Evolutionary conservation across 2,329 filamentous ascomycete species (phyloP).

Genomic region (Xylariaceae sp.): DNA sequence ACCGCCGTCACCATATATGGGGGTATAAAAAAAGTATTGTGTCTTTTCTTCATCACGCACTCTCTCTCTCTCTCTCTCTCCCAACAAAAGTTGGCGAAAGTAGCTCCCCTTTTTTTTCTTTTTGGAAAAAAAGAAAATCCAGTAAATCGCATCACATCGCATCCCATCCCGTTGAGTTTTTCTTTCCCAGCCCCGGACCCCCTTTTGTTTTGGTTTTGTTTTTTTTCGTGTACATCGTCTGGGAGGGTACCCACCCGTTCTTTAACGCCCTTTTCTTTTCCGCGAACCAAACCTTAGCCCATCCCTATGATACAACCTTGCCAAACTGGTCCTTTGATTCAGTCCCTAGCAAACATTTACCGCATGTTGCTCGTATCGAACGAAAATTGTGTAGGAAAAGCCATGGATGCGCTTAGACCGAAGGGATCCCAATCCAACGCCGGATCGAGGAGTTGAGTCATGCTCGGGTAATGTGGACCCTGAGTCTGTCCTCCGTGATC

Average conservation of each 20-base stretch:
- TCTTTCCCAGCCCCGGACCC: not conserved
- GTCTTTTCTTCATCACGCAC: too few species aligned
- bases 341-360: conserved; percentile 17
- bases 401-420: conserved; percentile 88
- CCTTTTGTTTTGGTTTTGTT: not conserved
- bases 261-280: not conserved
- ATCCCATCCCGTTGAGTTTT: conserved; percentile 7
- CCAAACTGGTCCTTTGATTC: too few species aligned
- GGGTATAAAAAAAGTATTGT: conserved; percentile 19
- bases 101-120: not conserved
- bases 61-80: too few species aligned
- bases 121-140: conserved; percentile 8
- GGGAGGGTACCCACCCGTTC: not conserved
- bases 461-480: conserved; percentile 51
- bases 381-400: conserved; percentile 79
- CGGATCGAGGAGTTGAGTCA: conserved; percentile 64
- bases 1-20: conserved; percentile 16
- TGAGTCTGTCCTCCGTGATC: conserved; percentile 31
- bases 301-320: not conserved
- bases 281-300: not conserved
- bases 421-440: conserved; percentile 92
- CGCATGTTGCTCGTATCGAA: conserved; percentile 59
- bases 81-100: not conserved
- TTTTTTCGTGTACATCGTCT: not conserved
- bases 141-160: not conserved